Conservation (phyloP, 352 stramenopile genomes). For the Pythium angustatum region DNA sequence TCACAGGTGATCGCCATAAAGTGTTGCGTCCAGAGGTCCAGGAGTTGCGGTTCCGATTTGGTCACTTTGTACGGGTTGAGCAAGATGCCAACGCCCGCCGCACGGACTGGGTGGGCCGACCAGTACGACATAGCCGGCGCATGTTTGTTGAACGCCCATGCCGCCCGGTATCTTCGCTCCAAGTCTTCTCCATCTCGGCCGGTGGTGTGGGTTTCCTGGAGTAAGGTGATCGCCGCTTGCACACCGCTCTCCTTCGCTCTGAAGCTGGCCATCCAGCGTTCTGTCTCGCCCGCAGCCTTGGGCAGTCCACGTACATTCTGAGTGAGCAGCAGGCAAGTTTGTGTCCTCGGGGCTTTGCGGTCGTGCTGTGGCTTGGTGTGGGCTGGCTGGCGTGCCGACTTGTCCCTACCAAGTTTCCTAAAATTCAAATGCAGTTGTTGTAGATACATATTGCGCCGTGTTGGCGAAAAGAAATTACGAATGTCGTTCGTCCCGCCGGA, state of each 20-base stretch:
- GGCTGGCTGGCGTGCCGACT: not conserved
- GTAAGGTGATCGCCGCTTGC: not conserved
- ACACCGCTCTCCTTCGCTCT: not conserved
- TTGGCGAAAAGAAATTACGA: not conserved
- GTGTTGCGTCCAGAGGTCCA: not conserved
- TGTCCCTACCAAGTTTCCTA: not conserved
- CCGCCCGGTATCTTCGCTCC: not conserved
- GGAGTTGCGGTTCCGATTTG: not conserved
- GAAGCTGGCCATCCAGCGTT: not conserved
- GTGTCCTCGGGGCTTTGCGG: too few species aligned
- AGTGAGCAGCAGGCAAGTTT: not conserved
- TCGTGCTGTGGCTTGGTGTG: not conserved
- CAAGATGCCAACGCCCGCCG: not conserved
- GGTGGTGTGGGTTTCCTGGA: conserved; percentile 2
- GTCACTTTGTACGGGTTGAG: too few species aligned
- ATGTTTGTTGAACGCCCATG: conserved; percentile 2
- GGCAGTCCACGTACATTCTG: conserved; percentile 6
- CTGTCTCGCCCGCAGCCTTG: not conserved
- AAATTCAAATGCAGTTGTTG: not conserved
- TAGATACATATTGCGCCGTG: not conserved
- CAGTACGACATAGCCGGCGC: conserved; percentile 3
- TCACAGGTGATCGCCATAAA: not conserved
- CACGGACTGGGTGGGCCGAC: not conserved
- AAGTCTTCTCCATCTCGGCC: not conserved
- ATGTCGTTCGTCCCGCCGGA: not conserved